A percentile compares a stretch with the other conserved stretches of the same genome.
Evolutionary conservation across 176 grass and related monocot species (phyloP).

Genomic region (Phoenix dactylifera): DNA sequence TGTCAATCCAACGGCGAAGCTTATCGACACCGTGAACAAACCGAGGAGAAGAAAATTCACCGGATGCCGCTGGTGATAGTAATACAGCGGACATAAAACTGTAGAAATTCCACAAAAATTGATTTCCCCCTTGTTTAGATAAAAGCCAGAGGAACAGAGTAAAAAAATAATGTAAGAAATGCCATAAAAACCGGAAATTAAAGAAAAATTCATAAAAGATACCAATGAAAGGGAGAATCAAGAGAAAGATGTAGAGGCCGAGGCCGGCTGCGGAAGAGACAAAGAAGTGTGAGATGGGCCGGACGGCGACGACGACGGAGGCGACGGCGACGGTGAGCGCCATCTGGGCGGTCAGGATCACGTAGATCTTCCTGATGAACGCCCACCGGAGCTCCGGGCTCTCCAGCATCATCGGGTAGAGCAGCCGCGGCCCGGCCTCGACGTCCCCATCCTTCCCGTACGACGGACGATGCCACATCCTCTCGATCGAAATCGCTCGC

Average conservation of each 20-base stretch:
- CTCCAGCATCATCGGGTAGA: conserved; percentile 49
- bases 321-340: conserved; percentile 63
- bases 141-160: too few relatives aligned
- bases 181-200: too few relatives aligned
- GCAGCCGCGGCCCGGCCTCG: background rate
- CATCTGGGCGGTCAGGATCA: conserved; percentile 60
- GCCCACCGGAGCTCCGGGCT: conserved; percentile 77
- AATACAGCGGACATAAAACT: conserved; percentile 79
- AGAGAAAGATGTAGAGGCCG: conserved; percentile 57
- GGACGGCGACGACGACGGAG: conserved; percentile 56
- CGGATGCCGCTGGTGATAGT: conserved; percentile 67
- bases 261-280: conserved; percentile 56
- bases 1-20: conserved; percentile 76
- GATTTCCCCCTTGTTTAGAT: too few relatives aligned
- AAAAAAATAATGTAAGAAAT: too few relatives aligned
- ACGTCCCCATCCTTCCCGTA: conserved; percentile 29
- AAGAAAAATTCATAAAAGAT: too few relatives aligned
- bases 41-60: conserved; percentile 64
- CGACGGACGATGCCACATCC: conserved; percentile 12
- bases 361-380: conserved; percentile 88
- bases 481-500: too few relatives aligned
- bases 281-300: conserved; percentile 63
- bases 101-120: conserved; percentile 3
- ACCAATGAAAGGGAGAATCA: conserved; percentile 63
- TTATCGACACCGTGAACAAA: conserved; percentile 63